Conservation (phyloP, 106 monocot species). For the Dendrobium huoshanense region DNA sequence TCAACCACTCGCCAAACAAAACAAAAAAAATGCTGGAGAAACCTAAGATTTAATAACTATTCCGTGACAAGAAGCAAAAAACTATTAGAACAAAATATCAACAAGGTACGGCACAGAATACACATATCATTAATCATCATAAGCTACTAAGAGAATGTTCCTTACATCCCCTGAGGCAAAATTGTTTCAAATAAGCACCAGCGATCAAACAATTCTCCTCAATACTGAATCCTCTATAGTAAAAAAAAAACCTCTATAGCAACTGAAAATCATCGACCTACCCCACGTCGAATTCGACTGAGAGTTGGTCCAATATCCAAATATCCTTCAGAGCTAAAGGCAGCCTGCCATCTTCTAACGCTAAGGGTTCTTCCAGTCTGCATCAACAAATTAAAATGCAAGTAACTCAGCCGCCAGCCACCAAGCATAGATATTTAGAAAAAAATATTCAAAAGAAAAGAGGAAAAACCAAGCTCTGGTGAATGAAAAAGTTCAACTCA, state of each 20-base stretch:
- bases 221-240: background rate
- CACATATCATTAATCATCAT: background rate
- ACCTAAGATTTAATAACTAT: too few relatives aligned
- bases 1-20: too few relatives aligned
- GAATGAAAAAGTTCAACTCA: background rate
- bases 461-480: background rate
- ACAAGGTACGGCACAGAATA: background rate
- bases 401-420: background rate
- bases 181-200: background rate
- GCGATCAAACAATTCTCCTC: background rate
- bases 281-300: constrained; percentile 45
- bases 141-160: background rate
- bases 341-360: constrained; percentile 49
- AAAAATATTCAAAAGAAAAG: background rate
- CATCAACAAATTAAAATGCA: constrained; percentile 6
- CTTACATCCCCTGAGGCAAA: background rate
- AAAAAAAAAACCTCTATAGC: background rate
- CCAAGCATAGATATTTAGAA: background rate
- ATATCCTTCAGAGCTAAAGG: constrained; percentile 49
- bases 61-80: background rate
- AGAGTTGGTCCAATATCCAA: constrained; percentile 49
- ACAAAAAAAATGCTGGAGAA: too few relatives aligned
- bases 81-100: background rate
- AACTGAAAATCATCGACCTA: constrained; percentile 13
- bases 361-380: constrained; percentile 62